Conservation (phyloP, 2,329 filamentous ascomycete genomes). For the Aureobasidium subglaciale region DNA sequence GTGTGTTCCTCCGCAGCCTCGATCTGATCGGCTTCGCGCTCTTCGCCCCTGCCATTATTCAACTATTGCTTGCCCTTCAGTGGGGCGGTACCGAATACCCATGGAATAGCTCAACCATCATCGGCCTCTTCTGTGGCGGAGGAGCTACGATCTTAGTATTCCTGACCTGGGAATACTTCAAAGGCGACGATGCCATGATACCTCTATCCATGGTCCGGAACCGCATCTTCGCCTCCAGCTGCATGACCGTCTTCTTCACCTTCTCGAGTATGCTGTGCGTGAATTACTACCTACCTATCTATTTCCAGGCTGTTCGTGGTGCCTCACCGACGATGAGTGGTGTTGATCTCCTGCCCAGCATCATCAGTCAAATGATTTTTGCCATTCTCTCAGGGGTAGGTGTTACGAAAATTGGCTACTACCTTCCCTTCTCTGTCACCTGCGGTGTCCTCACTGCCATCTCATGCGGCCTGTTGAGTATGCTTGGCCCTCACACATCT, state of each 20-base stretch:
- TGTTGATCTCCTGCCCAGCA: slow-evolving; percentile 19
- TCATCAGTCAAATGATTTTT: slow-evolving; percentile 17
- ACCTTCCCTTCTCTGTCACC: slow-evolving; percentile 20
- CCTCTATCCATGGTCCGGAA: slow-evolving; percentile 23
- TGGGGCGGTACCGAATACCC: slow-evolving; percentile 38
- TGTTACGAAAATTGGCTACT: slow-evolving; percentile 19
- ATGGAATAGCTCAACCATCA: slow-evolving; percentile 24
- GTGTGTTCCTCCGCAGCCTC: slow-evolving; percentile 32
- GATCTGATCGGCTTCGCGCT: slow-evolving; percentile 42
- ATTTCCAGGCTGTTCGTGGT: slow-evolving; percentile 26
- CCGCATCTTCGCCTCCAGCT: slow-evolving; percentile 24
- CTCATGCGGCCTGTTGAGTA: slow-evolving; percentile 23
- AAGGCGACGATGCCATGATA: slow-evolving; percentile 21
- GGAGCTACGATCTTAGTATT: slow-evolving; percentile 5
- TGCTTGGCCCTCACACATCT: slow-evolving; percentile 33
- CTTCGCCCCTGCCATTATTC: slow-evolving; percentile 33
- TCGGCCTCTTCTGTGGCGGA: slow-evolving; percentile 8
- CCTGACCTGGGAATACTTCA: slow-evolving; percentile 8
- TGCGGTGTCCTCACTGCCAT: slow-evolving; percentile 20
- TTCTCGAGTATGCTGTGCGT: slow-evolving; percentile 23
- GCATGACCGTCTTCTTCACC: slow-evolving; percentile 18
- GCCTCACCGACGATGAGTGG: slow-evolving; percentile 21
- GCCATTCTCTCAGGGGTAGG: slow-evolving; percentile 21
- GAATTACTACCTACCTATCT: slow-evolving; percentile 27
- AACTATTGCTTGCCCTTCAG: slow-evolving; percentile 39